These are phyloP conservation scores for Podaxis rugospora DNA, from an alignment of 768 basidiomycete genomes.

Conservation along the genomic window DNA sequence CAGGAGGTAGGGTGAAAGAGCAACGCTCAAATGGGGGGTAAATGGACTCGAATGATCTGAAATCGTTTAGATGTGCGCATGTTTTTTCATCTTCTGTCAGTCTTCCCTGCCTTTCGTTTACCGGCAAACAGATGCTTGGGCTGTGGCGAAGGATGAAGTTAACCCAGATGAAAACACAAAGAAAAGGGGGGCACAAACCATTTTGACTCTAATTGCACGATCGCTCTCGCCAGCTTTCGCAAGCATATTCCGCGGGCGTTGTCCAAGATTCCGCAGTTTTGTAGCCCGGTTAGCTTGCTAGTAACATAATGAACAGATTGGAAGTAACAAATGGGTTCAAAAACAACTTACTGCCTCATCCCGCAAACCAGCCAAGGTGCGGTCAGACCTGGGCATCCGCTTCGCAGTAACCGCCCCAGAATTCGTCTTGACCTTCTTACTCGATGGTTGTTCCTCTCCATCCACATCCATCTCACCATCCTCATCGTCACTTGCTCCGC, in stretches of 20 bases:
- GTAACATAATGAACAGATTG: constrained; percentile 11
- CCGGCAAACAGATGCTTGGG: constrained; percentile 86
- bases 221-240: constrained; percentile 92
- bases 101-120: constrained; percentile 83
- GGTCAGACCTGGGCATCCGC: constrained; percentile 64
- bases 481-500: constrained; percentile 40
- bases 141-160: constrained; percentile 29
- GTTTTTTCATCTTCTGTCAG: constrained; percentile 55
- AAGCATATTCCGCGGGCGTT: constrained; percentile 80
- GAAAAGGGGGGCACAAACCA: constrained; percentile 43
- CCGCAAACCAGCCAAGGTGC: constrained; percentile 76
- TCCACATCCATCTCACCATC: constrained; percentile 50
- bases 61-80: too few relatives aligned
- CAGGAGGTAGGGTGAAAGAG: too few relatives aligned
- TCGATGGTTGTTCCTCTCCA: constrained; percentile 44
- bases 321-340: background rate
- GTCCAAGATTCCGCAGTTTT: constrained; percentile 81
- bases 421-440: constrained; percentile 61
- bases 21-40: too few relatives aligned
- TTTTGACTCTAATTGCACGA: constrained; percentile 76
- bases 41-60: too few relatives aligned
- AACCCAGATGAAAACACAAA: constrained; percentile 8
- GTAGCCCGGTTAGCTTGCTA: constrained; percentile 79
- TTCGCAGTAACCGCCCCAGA: constrained; percentile 49
- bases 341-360: constrained; percentile 54